Conservation (phyloP, 345 rosid genomes). For the Diplotaxis tenuifolia region DNA sequence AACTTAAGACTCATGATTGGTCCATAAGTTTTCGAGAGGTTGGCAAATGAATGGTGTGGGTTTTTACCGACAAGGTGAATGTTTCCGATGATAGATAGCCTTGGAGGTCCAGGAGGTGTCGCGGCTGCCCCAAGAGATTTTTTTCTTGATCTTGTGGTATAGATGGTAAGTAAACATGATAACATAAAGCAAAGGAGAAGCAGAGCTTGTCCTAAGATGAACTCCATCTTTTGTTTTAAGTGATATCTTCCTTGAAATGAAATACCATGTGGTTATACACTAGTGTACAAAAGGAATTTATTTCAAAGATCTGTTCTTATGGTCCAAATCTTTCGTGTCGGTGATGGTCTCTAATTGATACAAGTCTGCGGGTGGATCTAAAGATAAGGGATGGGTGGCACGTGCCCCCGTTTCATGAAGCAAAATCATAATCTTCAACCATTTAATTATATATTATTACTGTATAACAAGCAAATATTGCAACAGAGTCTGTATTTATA, state of each 20-base stretch:
- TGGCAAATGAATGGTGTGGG: conserved; percentile 38
- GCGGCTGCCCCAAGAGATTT: not conserved
- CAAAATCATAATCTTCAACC: too few species aligned
- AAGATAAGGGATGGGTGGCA: too few species aligned
- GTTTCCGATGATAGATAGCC: conserved; percentile 45
- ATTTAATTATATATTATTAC: too few species aligned
- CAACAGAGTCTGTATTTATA: too few species aligned
- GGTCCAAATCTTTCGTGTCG: not conserved
- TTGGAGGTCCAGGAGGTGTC: conserved; percentile 35
- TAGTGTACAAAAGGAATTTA: not conserved
- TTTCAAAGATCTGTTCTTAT: not conserved
- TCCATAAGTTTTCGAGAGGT: conserved; percentile 43
- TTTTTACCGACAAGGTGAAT: conserved; percentile 40
- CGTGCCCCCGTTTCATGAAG: too few species aligned
- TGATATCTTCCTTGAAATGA: not conserved
- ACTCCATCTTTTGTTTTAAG: not conserved
- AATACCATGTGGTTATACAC: not conserved
- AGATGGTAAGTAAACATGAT: conserved; percentile 17
- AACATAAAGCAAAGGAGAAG: conserved; percentile 14
- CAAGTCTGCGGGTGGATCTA: not conserved
- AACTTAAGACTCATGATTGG: conserved; percentile 45
- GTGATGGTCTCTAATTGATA: not conserved
- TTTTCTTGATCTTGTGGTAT: conserved; percentile 1
- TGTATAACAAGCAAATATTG: too few species aligned
- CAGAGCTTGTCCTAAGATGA: not conserved